Base-by-base conservation (phyloP, 148 eudicot species). In the Chenopodium album region DNA sequence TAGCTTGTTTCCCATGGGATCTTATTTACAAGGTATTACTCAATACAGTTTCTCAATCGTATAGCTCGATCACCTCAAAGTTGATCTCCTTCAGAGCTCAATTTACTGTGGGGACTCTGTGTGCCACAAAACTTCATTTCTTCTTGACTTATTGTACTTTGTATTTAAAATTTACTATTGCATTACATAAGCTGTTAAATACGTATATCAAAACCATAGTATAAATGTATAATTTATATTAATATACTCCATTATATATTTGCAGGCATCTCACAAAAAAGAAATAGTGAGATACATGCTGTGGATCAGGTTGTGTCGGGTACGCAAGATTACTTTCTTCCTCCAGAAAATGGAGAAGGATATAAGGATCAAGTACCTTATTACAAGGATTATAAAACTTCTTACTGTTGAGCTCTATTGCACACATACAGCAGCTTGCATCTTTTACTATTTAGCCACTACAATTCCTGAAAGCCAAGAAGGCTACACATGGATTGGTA, bases 351-450 rank as follows among this genome's bases (percentile, higher is more conserved):
- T 96, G 92, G 99, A 96, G 87, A 94, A 91, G 89, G 99, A 96
- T 82, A 92, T 92, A n/a, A 86, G 99, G 85, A 88, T 95, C 84
- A 95, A 90, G 60, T 95, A 91, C 78, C 82, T 85, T 60, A 92
- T 95, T 59, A 88, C 98, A 41, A 88, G 98, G 86, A 94, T 91
- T 71, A 67, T 96, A 64, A 96, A 94, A 80, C 95, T 96, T 82
- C 84, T 96, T 32, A 82, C 78, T 52, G 99, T 96, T 82, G 97
- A 96, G 73, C 86, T 96, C 52, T 96, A 96, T 76, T 96, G 97
- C 78, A 96, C 99, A 19, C 99, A 96, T 84, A 96, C 99, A 50
- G 99, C 97, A 70, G 99, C 99, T 9, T 96, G 99, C 84, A 91
- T 96, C 76, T 94, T 96, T 82, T 96, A 96, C 82, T 94, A 87